Base-by-base conservation (phyloP, 176 grass and related monocot genomes). In the Oropetium thomaeum region DNA sequence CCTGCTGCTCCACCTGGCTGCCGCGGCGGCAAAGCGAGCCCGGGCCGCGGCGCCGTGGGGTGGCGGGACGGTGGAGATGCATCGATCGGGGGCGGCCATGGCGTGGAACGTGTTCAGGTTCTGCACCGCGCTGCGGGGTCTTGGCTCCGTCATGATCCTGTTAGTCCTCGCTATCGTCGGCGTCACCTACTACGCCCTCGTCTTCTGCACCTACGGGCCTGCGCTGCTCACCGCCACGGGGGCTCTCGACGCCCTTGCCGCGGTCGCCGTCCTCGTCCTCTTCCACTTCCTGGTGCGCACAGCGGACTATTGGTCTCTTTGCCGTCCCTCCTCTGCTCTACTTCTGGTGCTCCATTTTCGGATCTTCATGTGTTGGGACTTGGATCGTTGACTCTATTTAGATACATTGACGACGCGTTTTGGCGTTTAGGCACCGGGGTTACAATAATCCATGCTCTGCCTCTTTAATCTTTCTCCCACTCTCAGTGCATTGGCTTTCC, bases 41-140 rank as follows among this genome's bases (percentile, higher is more conserved):
- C 54, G 14, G 34, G 35, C 71, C 16, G 53, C 71, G 32, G 37
- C 17, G 59, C 23, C 3, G 29, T 32, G 25, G 58, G 52, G 30
- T 26, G 34, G 47, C 10, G 30, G 35, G 70, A 17, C 39, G 76
- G 27, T 55, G 79, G 49, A 52, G 49, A 97, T 96, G 92, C 76
- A 89, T 60, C 89, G 92, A 87, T 92, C 92, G 51, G 86, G 86
- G 15, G 84, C 78, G 41, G 70, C 81, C 38, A 92, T 96, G 92
- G 92, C 92, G 69, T 96, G 92, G 92, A 96, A 96, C 89, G 89
- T 96, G 19, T 96, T 96, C 89, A 80, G 86, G 74, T 96, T 96
- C 84, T 96, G 92, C 83, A 96, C 92, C 52, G 89, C 92, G 41
- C 80, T 96, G 44, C 60, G 84, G 70, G 92, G 89, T 23, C 84